Percentiles rank a stretch among this genome's conserved stretches.
These are phyloP conservation scores for Phycomyces nitens DNA, from an alignment of 192 early-diverging fungal species.

Conservation along the genomic window DNA sequence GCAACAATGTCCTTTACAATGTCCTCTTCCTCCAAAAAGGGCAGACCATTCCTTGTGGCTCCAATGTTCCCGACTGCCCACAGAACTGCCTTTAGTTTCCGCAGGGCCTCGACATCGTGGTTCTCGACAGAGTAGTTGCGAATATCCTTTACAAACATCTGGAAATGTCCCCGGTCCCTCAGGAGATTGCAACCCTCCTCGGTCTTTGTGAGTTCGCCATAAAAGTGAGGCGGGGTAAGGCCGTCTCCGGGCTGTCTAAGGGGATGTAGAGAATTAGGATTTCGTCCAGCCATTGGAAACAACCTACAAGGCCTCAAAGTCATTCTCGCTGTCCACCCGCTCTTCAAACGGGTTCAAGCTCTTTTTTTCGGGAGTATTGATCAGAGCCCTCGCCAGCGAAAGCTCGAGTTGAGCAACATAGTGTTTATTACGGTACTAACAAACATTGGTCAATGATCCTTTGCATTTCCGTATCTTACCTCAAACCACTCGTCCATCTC, in stretches of 20 bases:
- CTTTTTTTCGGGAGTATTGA: slow-evolving; percentile 33
- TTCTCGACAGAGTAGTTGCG: slow-evolving; percentile 44
- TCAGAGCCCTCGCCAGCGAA: slow-evolving; percentile 48
- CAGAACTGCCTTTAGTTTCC: slow-evolving; percentile 65
- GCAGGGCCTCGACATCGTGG: slow-evolving; percentile 34
- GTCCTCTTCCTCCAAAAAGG: slow-evolving; percentile 69
- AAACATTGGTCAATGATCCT: too few species aligned
- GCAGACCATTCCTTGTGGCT: slow-evolving; percentile 57
- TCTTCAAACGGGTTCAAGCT: slow-evolving; percentile 34
- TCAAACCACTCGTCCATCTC: slow-evolving; percentile 83
- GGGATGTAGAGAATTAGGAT: too few species aligned
- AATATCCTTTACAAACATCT: slow-evolving; percentile 56
- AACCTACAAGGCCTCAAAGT: slow-evolving; percentile 33
- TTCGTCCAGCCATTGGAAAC: too few species aligned
- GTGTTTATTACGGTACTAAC: slow-evolving; percentile 46
- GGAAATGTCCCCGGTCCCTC: slow-evolving; percentile 63
- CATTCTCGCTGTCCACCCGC: slow-evolving; percentile 34
- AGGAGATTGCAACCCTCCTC: slow-evolving; percentile 66
- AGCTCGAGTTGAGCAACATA: slow-evolving; percentile 69
- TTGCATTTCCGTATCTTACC: too few species aligned
- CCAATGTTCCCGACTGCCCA: slow-evolving; percentile 87
- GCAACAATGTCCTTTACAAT: slow-evolving; percentile 68
- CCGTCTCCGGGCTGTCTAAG: slow-evolving; percentile 39
- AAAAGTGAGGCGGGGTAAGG: slow-evolving; percentile 68
- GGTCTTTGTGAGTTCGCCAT: slow-evolving; percentile 75